These are phyloP conservation scores for Knoxdaviesia capensis DNA, from an alignment of 2,329 filamentous ascomycete genomes.

Conservation along the genomic window DNA sequence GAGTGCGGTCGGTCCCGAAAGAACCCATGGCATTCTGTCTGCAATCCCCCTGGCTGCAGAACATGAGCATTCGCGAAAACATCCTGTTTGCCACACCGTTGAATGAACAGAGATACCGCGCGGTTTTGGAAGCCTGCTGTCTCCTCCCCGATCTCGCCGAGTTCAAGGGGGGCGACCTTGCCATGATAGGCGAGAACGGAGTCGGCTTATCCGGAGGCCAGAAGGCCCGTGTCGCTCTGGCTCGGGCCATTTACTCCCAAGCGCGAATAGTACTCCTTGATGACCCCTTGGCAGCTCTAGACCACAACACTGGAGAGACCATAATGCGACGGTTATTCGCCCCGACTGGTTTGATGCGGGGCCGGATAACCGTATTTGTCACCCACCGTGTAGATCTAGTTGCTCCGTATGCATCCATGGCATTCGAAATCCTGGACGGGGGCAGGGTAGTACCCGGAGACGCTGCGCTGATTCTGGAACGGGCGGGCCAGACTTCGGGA, in stretches of 20 bases:
- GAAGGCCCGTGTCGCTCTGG: conserved; percentile 41
- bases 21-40: conserved; percentile 34
- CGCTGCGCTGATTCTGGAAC: conserved; percentile 2
- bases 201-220: conserved; percentile 44
- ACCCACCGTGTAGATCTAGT: conserved; percentile 67
- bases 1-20: conserved; percentile 22
- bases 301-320: conserved; percentile 38
- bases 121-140: conserved; percentile 40
- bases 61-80: conserved; percentile 44
- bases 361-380: conserved; percentile 56
- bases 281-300: conserved; percentile 41
- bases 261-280: conserved; percentile 38
- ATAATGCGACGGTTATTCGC: conserved; percentile 43
- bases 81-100: conserved; percentile 40
- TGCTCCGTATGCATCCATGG: conserved; percentile 49
- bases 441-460: conserved; percentile 17
- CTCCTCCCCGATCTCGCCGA: conserved; percentile 32
- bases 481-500: too few species aligned
- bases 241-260: conserved; percentile 38
- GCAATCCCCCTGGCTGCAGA: conserved; percentile 45
- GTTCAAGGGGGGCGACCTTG: conserved; percentile 36
- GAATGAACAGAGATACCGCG: conserved; percentile 32
- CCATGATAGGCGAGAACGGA: conserved; percentile 40
- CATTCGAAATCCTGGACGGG: conserved; percentile 49
- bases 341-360: conserved; percentile 29